These are phyloP conservation scores for Fusarium tjaetaba DNA, from an alignment of 2,329 filamentous ascomycete genomes.

Conservation along the genomic window DNA sequence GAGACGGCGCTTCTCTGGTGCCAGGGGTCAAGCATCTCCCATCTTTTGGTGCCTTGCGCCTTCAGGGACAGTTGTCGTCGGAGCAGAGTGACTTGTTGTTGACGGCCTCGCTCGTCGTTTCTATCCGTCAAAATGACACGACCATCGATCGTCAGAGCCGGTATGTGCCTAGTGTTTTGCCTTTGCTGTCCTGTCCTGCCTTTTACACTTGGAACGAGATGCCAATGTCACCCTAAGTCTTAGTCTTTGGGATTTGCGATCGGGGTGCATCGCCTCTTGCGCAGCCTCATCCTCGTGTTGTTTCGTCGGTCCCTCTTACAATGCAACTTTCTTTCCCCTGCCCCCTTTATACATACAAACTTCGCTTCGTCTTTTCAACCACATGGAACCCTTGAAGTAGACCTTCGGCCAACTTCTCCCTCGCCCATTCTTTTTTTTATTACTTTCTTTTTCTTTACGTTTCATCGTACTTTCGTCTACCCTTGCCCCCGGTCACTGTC, in stretches of 20 bases:
- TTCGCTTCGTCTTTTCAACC: slow-evolving; percentile 13
- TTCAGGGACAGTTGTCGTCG: slow-evolving; percentile 17
- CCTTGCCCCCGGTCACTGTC: slow-evolving; percentile 34
- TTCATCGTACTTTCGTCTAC: slow-evolving; percentile 35
- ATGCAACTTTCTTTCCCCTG: slow-evolving; percentile 18
- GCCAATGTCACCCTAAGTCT: slow-evolving; percentile 12
- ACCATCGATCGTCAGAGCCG: slow-evolving; percentile 68
- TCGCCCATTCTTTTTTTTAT: slow-evolving; percentile 34
- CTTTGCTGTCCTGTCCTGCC: slow-evolving; percentile 6
- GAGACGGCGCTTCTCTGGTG: slow-evolving; percentile 21
- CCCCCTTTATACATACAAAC: slow-evolving; percentile 27
- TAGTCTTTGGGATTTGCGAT: slow-evolving; percentile 12
- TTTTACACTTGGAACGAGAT: slow-evolving; percentile 15
- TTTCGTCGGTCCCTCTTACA: slow-evolving; percentile 16
- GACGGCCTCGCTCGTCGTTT: slow-evolving; percentile 30
- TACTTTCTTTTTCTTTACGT: slow-evolving; percentile 28
- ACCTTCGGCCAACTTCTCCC: slow-evolving; percentile 18
- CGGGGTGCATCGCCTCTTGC: slow-evolving; percentile 18
- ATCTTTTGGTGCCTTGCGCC: slow-evolving; percentile 30
- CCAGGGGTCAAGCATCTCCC: slow-evolving; percentile 30
- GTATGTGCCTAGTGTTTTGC: slow-evolving; percentile 55
- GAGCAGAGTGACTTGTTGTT: slow-evolving; percentile 27
- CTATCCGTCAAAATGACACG: slow-evolving; percentile 61
- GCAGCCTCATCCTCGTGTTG: slow-evolving; percentile 26
- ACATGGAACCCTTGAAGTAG: slow-evolving; percentile 18